Evolutionary conservation across 805 yeast genomes (phyloP), one percentile per base, ranked within the genome.

Genomic region (Candida gorgasii): DNA sequence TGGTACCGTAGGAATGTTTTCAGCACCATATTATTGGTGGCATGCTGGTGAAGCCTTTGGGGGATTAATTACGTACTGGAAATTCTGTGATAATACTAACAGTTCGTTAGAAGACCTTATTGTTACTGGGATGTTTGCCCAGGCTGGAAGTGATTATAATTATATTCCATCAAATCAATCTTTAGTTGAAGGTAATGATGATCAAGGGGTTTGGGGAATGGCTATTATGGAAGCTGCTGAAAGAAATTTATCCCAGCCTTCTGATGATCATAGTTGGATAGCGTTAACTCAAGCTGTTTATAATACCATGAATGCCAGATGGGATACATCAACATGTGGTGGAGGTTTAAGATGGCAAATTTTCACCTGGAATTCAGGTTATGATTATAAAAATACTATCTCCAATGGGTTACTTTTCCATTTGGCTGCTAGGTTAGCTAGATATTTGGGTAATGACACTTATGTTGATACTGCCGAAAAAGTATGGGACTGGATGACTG

Each of bases 321-420:
- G 98, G 99, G 97, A 90, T 62, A 51, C 60, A 6, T 59, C 53
- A 3, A 56, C 70, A 42, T 92, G 99, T 67, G 77, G 73, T 33
- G 98, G 99, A 45, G 98, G 99, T 1, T 67, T 92, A 47, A 75
- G 97, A 64, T 92, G 98, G 98, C 98, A 92, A 70, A 92, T 92
- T 56, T 92, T 84, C 69, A 75, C 83, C 44, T 90, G 96, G 96
- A 92, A 92, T 61, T 75, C 88, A 5, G 99, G 98, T 48, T 92
- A 89, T 61, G 86, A 87, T 62, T 92, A 92, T 65, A 92, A 92
- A 63, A 92, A 92, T 62, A 71, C 96, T 27, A 88, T 90, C 45
- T 76, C 95, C n/a, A 90, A 88, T 62, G 97, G 95, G 19, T 86
- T 90, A 38, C 69, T 90, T 42, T 89, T 90, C 77, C 89, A 88